phyloP scores from a whole-genome alignment of 2,329 filamentous ascomycete species.

The Verticillium longisporum region DNA sequence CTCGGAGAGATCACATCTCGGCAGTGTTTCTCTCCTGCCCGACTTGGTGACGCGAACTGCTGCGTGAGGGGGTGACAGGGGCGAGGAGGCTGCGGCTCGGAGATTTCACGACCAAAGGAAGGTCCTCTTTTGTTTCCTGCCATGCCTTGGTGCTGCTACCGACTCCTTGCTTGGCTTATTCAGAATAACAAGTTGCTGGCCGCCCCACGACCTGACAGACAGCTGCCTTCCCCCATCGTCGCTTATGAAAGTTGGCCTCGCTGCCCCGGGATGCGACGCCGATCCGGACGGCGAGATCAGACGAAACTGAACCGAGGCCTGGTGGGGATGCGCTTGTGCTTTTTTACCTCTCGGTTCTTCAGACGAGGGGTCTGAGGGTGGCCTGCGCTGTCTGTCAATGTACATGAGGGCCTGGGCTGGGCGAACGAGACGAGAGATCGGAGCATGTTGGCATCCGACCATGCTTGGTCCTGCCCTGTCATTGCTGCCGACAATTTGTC shows the following conservation, averaged over 20 bases:
- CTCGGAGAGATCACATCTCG: neutral
- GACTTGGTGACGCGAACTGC: neutral
- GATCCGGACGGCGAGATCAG: neutral
- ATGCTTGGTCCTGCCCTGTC: too few relatives aligned
- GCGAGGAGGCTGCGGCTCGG: neutral
- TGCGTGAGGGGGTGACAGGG: too few relatives aligned
- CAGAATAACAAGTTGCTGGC: too few relatives aligned
- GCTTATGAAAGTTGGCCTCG: neutral
- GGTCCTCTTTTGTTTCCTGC: neutral
- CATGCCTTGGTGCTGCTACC: too few relatives aligned
- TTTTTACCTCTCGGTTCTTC: neutral
- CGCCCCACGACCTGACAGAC: too few relatives aligned
- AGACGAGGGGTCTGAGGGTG: neutral
- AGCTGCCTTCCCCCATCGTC: neutral
- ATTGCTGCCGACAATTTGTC: too few relatives aligned
- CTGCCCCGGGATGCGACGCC: neutral
- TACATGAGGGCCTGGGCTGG: too few relatives aligned
- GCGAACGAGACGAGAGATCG: too few relatives aligned
- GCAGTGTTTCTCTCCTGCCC: neutral
- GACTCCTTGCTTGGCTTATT: too few relatives aligned
- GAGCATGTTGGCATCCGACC: too few relatives aligned
- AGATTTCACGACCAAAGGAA: neutral
- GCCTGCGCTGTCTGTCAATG: too few relatives aligned
- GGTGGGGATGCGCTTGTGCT: neutral
- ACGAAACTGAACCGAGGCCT: neutral